Base-by-base conservation (phyloP, 768 basidiomycete genomes). In the Rhizopogon vesiculosus region DNA sequence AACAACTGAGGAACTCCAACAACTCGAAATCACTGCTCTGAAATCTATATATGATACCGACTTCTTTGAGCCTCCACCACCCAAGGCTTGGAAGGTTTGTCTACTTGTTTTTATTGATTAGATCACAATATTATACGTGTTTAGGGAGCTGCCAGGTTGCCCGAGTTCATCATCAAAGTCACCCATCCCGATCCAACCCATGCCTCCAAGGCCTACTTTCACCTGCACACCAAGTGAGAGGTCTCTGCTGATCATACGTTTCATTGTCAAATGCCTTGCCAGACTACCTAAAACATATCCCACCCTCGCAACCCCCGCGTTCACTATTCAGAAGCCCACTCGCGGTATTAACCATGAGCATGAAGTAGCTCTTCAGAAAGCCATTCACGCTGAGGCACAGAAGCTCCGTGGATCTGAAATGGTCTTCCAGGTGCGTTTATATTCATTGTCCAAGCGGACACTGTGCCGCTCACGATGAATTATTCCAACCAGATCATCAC, bases 271-370 rank as follows among this genome's bases (percentile, higher is more conserved):
- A 22, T 15, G 15, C 25, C 39, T 57, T 4, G 43, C 1, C 38
- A 91, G 89, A 67, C 83, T 92, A 56, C 89, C 91, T 3, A 89
- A 85, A 69, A 90, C 89, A 51, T 93, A 93, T 64, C 91, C 91
- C n/a, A 72, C 73, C 4, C 79, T 87, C 52, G 84, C 87, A 28
- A 80, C 76, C 42, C 86, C 90, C 7, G 80, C 76, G 1, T 88
- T 93, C 60, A 75, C 79, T 7, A 78, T 91, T 41, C 80, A 86
- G 66, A 86, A 81, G 62, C 86, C 87, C 19, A 62, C 79, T 51
- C 71, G 76, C 35, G 88, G 89, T 22, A 63, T 93, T 33, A 73
- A 66, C 40, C 74, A 78, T 31, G 79, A 81, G n/a, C 76, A 89
- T 57, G 71, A 86, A 45, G 69, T 74, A 43, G 81, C 75, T 41